Base-by-base conservation (phyloP, 225 moss, liverwort and hornwort genomes). In the Pleurozium schreberi region DNA sequence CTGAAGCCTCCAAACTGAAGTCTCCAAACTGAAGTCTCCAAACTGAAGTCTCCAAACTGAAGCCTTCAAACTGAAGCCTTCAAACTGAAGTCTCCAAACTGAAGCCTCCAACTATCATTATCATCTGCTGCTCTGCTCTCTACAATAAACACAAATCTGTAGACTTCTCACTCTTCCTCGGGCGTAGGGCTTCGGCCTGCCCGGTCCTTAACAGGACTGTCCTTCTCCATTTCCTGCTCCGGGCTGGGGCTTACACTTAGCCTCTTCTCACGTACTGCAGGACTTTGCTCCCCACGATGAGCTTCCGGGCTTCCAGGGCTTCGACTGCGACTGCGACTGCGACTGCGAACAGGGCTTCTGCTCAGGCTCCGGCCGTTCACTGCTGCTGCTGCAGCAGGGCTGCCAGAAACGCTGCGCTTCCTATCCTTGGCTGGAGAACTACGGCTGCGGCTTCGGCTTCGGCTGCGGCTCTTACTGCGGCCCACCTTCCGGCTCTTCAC, bases 321-420 rank as follows among this genome's bases (percentile, higher is more conserved):
- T 40, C 85, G 91, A 33, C 97, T 95, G 19, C 90, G 83, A 27
- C 82, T 82, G 0, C 47, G 49, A 53, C 96, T 95, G 5, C 91
- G 77, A 18, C 87, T 84, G 7, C 53, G 87, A 36, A 81, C 30
- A 21, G 97, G 97, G 89, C 98, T 98, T 50, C 93, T 85, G 86
- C 97, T 97, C 38, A 92, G 79, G 84, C 95, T 96, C 81, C 97
- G 93, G 12, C 96, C 97, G 70, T 96, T 98, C n/a, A n/a, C n/a
- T 6, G 90, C 90, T 5, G 67, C 91, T 5, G 67, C 84, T 23
- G 83, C 83, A 47, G 91, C 88, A 53, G 95, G 95, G 80, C 91
- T 94, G 74, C 61, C 81, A 18, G 91, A 94, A 3, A 89, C 90
- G 31, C 95, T 96, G 38, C 91, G 88, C 82, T 92, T 94, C 40